A percentile compares a stretch with the other conserved stretches of the same genome.
Evolutionary conservation across 768 basidiomycete genomes (phyloP).

Genomic region (Plicaturopsis crispa): DNA sequence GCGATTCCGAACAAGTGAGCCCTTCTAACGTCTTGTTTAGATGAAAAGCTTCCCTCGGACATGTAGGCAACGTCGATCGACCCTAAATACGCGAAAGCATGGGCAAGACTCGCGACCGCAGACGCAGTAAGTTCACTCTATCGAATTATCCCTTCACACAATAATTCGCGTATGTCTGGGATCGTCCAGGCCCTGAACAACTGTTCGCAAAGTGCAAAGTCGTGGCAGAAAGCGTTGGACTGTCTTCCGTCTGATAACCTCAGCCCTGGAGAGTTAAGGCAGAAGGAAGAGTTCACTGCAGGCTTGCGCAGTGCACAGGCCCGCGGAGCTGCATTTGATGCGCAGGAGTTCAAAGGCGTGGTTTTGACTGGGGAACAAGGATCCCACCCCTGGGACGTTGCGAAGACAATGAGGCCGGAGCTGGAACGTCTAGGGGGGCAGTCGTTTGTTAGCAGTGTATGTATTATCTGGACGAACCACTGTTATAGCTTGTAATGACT

Average conservation of each 20-base stretch:
- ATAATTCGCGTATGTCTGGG: background rate
- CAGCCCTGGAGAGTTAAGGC: conserved; percentile 21
- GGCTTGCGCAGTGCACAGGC: conserved; percentile 19
- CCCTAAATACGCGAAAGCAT: conserved; percentile 32
- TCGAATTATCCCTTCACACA: no score
- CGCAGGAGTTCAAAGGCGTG: conserved; percentile 1
- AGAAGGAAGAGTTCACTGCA: conserved; percentile 26
- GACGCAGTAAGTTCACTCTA: conserved; percentile 19
- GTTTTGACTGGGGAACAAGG: background rate
- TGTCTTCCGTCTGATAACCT: conserved; percentile 21
- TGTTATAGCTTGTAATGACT: no score
- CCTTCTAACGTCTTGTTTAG: background rate
- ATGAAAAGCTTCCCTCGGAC: background rate
- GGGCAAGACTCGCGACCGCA: conserved; percentile 30
- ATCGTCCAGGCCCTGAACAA: conserved; percentile 14
- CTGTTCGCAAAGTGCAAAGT: conserved; percentile 12
- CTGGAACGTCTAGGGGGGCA: no score
- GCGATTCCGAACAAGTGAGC: conserved; percentile 23
- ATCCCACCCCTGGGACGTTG: background rate
- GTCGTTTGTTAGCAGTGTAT: no score
- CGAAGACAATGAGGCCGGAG: background rate
- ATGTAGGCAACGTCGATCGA: conserved; percentile 29
- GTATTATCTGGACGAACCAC: no score
- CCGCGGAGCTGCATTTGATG: no score
- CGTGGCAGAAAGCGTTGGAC: conserved; percentile 24